phyloP scores from a whole-genome alignment of 768 basidiomycete species.

The Nidularia pulvinata region DNA sequence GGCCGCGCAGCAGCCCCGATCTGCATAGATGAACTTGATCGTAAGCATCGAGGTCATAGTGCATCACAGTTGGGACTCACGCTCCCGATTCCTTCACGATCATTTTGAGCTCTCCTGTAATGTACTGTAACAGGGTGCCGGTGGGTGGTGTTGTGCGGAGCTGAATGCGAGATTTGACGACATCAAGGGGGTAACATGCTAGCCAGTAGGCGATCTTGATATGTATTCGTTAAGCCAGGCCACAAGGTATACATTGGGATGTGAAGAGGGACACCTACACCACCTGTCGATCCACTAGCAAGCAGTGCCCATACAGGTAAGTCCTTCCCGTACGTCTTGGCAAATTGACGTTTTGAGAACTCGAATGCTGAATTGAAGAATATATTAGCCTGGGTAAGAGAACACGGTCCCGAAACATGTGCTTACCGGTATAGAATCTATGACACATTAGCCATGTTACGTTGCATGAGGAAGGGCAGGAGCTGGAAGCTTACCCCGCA shows the following conservation, averaged over 20 bases:
- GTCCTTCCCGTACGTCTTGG: conserved; percentile 57
- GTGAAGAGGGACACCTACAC: conserved; percentile 45
- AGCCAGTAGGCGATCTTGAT: conserved; percentile 88
- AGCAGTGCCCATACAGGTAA: conserved; percentile 87
- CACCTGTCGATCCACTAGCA: conserved; percentile 81
- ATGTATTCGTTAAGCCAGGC: no score
- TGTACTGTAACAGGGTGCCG: conserved; percentile 77
- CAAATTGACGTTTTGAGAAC: conserved; percentile 81
- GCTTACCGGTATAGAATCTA: conserved; percentile 72
- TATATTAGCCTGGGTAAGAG: background rate
- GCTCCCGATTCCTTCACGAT: conserved; percentile 73
- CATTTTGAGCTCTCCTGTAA: conserved; percentile 63
- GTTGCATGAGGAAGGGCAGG: background rate
- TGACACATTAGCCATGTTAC: background rate
- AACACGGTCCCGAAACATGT: no score
- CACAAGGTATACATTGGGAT: no score
- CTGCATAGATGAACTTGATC: no score
- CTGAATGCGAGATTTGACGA: conserved; percentile 91
- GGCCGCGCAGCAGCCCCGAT: conserved; percentile 67
- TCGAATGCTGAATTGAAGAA: conserved; percentile 68
- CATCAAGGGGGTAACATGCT: conserved; percentile 90
- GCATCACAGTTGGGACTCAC: conserved; percentile 39
- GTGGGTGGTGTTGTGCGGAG: conserved; percentile 72
- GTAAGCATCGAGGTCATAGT: background rate
- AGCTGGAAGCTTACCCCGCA: conserved; percentile 61